Percentiles rank a stretch among this genome's conserved stretches.
Conservation (phyloP, 73 alveolate species). For the Uronychia binucleata region DNA sequence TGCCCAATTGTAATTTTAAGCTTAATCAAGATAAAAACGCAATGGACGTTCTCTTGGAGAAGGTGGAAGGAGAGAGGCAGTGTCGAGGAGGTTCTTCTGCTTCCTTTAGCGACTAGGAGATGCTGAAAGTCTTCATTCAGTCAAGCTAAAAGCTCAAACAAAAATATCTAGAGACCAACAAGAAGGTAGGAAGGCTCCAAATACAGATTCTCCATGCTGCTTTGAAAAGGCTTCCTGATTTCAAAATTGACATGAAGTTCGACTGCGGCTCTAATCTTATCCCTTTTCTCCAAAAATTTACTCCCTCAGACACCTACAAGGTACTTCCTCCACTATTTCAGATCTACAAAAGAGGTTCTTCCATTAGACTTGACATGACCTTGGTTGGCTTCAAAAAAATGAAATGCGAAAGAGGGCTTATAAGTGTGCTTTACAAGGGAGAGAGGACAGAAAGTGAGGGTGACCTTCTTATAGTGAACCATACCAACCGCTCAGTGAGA, state of each 20-base stretch:
- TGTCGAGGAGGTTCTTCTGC: neutral
- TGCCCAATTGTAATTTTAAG: constrained; percentile 24
- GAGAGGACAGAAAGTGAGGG: constrained; percentile 46
- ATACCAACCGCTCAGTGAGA: too few relatives aligned
- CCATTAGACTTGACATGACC: constrained; percentile 49
- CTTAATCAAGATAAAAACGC: neutral
- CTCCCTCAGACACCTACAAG: constrained; percentile 64
- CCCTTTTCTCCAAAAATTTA: constrained; percentile 52
- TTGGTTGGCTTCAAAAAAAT: constrained; percentile 41
- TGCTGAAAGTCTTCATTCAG: constrained; percentile 14
- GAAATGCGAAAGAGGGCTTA: constrained; percentile 23
- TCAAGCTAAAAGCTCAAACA: constrained; percentile 42
- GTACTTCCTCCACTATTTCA: too few relatives aligned
- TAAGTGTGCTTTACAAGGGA: constrained; percentile 49
- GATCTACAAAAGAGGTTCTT: constrained; percentile 45
- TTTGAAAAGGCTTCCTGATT: constrained; percentile 59
- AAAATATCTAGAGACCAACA: constrained; percentile 40
- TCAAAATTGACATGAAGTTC: constrained; percentile 54
- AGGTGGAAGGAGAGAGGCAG: neutral
- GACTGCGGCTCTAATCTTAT: constrained; percentile 57
- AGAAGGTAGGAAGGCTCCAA: constrained; percentile 24
- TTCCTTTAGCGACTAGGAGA: neutral
- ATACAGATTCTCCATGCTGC: constrained; percentile 40
- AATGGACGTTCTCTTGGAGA: neutral
- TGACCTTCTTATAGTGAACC: constrained; percentile 40